phyloP scores from a whole-genome alignment of 495 filamentous ascomycete genomes.

The Tuber melanosporum region DNA sequence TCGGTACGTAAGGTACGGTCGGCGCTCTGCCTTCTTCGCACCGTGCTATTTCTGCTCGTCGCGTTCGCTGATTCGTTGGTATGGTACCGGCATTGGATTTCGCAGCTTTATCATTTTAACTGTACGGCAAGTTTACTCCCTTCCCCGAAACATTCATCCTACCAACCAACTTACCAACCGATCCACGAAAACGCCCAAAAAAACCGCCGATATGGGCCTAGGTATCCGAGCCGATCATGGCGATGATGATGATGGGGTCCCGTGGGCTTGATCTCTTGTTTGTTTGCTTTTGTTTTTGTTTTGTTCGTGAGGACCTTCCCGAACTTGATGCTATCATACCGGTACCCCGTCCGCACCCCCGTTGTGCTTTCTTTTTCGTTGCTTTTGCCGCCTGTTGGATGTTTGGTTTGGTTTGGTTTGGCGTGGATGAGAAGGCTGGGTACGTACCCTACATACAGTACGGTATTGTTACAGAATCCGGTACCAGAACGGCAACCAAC shows the following conservation, averaged over 20 bases:
- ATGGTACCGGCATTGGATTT: background rate
- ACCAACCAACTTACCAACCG: background rate
- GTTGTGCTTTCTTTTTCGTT: background rate
- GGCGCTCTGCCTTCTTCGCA: background rate
- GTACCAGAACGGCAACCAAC: background rate
- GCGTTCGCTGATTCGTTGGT: background rate
- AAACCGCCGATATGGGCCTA: conserved; percentile 2
- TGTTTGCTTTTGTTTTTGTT: background rate
- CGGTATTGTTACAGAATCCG: background rate
- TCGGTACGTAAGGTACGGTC: too few species aligned
- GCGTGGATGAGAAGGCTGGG: background rate
- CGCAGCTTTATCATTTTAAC: background rate
- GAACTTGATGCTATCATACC: background rate
- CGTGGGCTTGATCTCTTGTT: background rate
- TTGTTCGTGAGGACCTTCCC: background rate
- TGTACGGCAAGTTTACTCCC: background rate
- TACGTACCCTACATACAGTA: background rate
- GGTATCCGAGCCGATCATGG: background rate
- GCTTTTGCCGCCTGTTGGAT: background rate
- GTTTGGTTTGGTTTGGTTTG: background rate
- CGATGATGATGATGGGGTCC: background rate
- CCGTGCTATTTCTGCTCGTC: background rate
- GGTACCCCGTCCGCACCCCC: background rate
- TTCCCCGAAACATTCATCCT: conserved; percentile 1
- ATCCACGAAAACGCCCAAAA: background rate